phyloP scores from a whole-genome alignment of 305 asterid species.

The Stenogyne calaminthoides region DNA sequence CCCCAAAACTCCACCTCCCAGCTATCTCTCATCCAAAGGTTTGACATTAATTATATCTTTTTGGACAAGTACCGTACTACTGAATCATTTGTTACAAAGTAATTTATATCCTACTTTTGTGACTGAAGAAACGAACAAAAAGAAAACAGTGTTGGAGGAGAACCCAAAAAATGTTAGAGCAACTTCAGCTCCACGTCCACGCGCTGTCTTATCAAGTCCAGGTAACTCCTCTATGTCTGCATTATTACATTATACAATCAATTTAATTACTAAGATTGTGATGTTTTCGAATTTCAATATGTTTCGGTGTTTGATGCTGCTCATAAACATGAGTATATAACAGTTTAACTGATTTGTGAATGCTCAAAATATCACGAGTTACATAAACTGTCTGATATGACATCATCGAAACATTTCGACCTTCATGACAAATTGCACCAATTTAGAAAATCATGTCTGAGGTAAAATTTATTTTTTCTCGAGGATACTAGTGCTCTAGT shows the following conservation, averaged over 20 bases:
- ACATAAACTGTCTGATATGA: neutral
- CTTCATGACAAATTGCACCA: neutral
- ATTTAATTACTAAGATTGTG: neutral
- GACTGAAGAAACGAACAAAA: constrained; percentile 37
- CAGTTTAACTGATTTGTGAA: neutral
- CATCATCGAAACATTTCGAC: no score
- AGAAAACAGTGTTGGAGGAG: constrained; percentile 41
- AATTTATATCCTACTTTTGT: neutral
- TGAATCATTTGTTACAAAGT: neutral
- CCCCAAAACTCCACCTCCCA: constrained; percentile 50
- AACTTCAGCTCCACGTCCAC: constrained; percentile 74
- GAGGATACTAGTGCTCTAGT: neutral
- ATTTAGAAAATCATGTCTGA: no score
- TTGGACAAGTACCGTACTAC: neutral
- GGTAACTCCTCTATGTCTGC: constrained; percentile 42
- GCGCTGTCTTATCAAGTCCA: constrained; percentile 90
- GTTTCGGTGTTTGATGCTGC: neutral
- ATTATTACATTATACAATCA: neutral
- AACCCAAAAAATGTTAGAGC: constrained; percentile 47
- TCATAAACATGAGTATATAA: neutral
- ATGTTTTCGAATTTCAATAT: neutral
- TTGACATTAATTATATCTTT: constrained; percentile 16
- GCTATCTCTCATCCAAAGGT: constrained; percentile 48
- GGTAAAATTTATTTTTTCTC: neutral
- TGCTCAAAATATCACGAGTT: neutral